Conservation (phyloP, 371 early-diverging fungal species). For the Rhizopus sp. region DNA sequence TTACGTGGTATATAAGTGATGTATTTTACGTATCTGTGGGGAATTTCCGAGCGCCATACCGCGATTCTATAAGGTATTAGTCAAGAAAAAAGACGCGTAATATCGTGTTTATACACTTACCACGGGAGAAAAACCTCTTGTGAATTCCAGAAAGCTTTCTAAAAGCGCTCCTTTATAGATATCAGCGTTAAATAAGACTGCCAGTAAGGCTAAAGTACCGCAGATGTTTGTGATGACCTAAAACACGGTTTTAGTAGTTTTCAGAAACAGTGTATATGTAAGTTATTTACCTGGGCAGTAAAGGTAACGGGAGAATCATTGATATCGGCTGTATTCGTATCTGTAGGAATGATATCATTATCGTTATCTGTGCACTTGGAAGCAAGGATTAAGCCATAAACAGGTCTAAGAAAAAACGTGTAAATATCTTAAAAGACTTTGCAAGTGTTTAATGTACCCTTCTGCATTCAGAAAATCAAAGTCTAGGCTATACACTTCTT, state of each 20-base stretch:
- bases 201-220: conserved; percentile 23
- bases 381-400: conserved; percentile 21
- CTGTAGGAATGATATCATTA: background rate
- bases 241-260: background rate
- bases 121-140: conserved; percentile 13
- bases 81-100: background rate
- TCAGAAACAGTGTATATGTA: too few species aligned
- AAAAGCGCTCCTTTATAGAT: conserved; percentile 15
- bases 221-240: conserved; percentile 21
- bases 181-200: conserved; percentile 18
- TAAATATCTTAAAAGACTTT: background rate
- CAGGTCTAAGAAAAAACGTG: conserved; percentile 3
- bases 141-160: conserved; percentile 10
- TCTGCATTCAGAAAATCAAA: conserved; percentile 12
- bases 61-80: conserved; percentile 12
- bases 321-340: background rate
- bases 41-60: conserved; percentile 17
- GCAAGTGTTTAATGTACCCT: conserved; percentile 1
- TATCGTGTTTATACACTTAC: conserved; percentile 9
- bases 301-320: conserved; percentile 8
- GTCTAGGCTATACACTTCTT: conserved; percentile 17
- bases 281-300: conserved; percentile 15
- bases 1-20: conserved; percentile 18
- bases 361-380: conserved; percentile 14
- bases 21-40: conserved; percentile 9